Base-by-base conservation (phyloP, 1,284 basidiomycete genomes). In the Papiliotrema flavescens region DNA sequence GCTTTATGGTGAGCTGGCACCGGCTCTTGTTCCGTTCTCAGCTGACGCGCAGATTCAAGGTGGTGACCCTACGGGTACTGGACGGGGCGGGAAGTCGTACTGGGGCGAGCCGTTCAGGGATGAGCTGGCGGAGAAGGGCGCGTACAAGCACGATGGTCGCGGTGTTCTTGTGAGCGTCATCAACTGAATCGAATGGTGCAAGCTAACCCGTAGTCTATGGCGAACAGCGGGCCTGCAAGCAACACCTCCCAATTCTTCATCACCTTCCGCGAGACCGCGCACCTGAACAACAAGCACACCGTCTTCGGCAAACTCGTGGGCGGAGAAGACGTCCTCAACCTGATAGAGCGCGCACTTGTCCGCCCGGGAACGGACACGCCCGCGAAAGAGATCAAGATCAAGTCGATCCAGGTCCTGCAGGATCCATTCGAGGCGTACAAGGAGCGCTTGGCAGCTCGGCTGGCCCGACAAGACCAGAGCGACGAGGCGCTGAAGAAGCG, bases 301-400 rank as follows among this genome's bases (percentile, higher is more conserved):
- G 94, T 98, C 1, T 99, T 99, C 70, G 95, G 96, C 2, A 92
- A 96, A 65, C 80, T 97, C 5, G 91, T 98, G 0, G 94, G 94
- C 22, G 94, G 94, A 3, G 90, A 95, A 69, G 88, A 93, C 39
- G 87, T 95, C 1, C 79, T 99, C 3, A 83, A 89, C 64, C 82
- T 85, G 9, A 78, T 98, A 36, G 96, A 98, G 73, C 82, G 83
- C 32, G 76, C 93, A 0, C 85, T 90, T 0, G 79, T 86, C 20
- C 89, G 93, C 69, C 83, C 86, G 32, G 89, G 87, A 2, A 90
- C 89, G 0, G 93, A 98, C 60, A 82, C 88, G 53, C 95, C 95
- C 3, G 28, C 80, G 83, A 91, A 90, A 69, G 83, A 85, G 15
- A 85, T 98, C 49, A 82, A 84, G 22, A 78, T 78, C 39, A 63